Conservation (phyloP, 2,329 filamentous ascomycete species). For the Fusarium hainanense region DNA sequence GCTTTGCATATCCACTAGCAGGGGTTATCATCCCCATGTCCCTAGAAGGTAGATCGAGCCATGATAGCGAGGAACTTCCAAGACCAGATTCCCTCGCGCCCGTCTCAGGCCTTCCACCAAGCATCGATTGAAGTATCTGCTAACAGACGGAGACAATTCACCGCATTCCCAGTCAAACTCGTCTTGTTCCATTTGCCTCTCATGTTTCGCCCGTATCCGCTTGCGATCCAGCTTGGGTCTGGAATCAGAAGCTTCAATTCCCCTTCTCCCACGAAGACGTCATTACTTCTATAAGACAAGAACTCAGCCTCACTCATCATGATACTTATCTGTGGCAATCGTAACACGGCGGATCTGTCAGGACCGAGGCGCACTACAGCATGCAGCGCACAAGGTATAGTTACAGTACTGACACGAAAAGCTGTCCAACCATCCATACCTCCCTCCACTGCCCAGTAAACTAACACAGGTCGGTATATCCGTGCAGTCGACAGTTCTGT, state of each 20-base stretch:
- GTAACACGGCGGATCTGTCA: slow-evolving; percentile 7
- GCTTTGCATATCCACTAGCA: slow-evolving; percentile 38
- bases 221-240: slow-evolving; percentile 16
- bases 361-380: background rate
- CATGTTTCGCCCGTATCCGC: slow-evolving; percentile 31
- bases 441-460: too few relatives aligned
- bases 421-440: background rate
- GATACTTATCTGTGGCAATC: background rate
- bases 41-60: slow-evolving; percentile 19
- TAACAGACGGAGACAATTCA: slow-evolving; percentile 35
- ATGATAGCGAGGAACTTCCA: slow-evolving; percentile 24
- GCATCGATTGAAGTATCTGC: slow-evolving; percentile 21
- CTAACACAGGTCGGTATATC: background rate
- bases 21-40: slow-evolving; percentile 21
- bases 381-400: background rate
- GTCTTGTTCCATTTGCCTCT: slow-evolving; percentile 39
- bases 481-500: background rate
- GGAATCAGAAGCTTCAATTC: slow-evolving; percentile 21
- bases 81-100: background rate
- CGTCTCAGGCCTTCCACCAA: background rate
- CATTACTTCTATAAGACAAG: slow-evolving; percentile 26
- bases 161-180: slow-evolving; percentile 32
- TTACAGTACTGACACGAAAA: background rate
- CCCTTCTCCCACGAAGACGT: slow-evolving; percentile 21
- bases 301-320: slow-evolving; percentile 1